These are phyloP conservation scores for Cordyceps pruinosa DNA, from an alignment of 2,329 filamentous ascomycete species.

Conservation along the genomic window DNA sequence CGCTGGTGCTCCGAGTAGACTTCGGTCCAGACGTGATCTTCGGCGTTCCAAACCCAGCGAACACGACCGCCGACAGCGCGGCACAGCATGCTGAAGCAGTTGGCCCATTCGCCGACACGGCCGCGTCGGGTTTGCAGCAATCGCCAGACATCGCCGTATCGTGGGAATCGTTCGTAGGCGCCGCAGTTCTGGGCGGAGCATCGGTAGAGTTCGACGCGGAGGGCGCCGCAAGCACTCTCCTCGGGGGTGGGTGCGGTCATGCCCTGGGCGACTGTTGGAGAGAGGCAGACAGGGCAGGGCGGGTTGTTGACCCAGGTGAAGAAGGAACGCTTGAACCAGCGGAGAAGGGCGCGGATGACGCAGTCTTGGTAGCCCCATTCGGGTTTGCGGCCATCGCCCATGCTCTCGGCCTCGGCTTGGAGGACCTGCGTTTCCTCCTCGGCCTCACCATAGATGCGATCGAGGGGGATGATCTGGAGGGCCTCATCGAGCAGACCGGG, in stretches of 20 bases:
- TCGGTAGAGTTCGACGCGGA: constrained; percentile 81
- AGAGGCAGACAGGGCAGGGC: constrained; percentile 71
- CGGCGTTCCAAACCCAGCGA: constrained; percentile 96
- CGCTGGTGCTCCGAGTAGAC: constrained; percentile 91
- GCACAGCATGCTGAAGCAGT: constrained; percentile 98
- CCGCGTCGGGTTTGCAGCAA: constrained; percentile 80
- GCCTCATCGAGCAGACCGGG: constrained; percentile 91
- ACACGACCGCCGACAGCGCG: constrained; percentile 84
- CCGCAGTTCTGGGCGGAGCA: constrained; percentile 73
- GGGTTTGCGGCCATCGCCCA: constrained; percentile 70
- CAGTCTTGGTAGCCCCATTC: constrained; percentile 98
- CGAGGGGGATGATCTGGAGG: constrained; percentile 75
- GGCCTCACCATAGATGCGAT: constrained; percentile 87
- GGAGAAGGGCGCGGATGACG: constrained; percentile 78
- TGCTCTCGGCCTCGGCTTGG: constrained; percentile 78
- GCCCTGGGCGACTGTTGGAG: constrained; percentile 75
- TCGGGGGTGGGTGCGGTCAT: constrained; percentile 81
- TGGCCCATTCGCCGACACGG: constrained; percentile 91
- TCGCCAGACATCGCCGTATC: constrained; percentile 93
- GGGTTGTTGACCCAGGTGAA: constrained; percentile 98
- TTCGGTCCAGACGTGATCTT: constrained; percentile 97
- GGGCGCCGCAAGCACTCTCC: constrained; percentile 80
- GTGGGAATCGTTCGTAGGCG: constrained; percentile 79
- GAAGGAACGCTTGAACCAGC: constrained; percentile 91
- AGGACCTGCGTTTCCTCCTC: constrained; percentile 89